Conservation (phyloP, 2,329 filamentous ascomycete genomes). For the Cadophora sp. region DNA sequence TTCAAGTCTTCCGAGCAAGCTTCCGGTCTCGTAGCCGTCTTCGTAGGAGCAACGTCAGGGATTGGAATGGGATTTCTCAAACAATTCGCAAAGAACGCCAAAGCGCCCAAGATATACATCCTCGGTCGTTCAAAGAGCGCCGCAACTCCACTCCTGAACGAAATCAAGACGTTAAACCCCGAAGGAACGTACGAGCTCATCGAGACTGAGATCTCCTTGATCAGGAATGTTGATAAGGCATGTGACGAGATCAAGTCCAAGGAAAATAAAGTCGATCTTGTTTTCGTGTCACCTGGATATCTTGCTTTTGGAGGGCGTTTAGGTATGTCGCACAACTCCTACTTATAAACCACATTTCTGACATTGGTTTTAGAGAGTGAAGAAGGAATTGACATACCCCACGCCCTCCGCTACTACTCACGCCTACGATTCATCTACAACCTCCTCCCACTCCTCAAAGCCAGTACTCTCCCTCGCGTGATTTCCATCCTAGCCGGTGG, state of each 20-base stretch:
- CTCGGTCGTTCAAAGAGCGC: conserved; percentile 53
- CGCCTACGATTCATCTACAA: conserved; percentile 63
- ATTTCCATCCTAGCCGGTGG: conserved; percentile 60
- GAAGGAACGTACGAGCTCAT: conserved; percentile 56
- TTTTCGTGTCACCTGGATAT: conserved; percentile 54
- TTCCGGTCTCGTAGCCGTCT: conserved; percentile 54
- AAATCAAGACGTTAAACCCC: conserved; percentile 52
- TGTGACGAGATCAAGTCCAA: conserved; percentile 53
- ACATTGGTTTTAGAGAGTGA: conserved; percentile 54
- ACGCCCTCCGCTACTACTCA: conserved; percentile 61
- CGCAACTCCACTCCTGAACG: conserved; percentile 46
- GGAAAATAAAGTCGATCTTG: conserved; percentile 54
- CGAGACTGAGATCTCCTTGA: conserved; percentile 55
- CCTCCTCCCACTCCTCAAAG: conserved; percentile 61
- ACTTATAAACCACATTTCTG: conserved; percentile 9
- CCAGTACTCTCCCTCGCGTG: conserved; percentile 55
- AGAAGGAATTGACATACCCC: conserved; percentile 62
- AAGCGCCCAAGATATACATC: conserved; percentile 57
- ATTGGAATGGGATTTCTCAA: conserved; percentile 58
- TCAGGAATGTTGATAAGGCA: conserved; percentile 57
- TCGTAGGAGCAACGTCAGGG: conserved; percentile 62
- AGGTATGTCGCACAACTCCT: conserved; percentile 34
- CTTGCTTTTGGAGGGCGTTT: conserved; percentile 41
- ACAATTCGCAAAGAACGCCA: conserved; percentile 51
- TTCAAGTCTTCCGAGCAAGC: conserved; percentile 44